Evolutionary conservation across 176 grass and related monocot species (phyloP), one percentile per base, ranked within the genome.

Genomic region (Hordeum marinum): DNA sequence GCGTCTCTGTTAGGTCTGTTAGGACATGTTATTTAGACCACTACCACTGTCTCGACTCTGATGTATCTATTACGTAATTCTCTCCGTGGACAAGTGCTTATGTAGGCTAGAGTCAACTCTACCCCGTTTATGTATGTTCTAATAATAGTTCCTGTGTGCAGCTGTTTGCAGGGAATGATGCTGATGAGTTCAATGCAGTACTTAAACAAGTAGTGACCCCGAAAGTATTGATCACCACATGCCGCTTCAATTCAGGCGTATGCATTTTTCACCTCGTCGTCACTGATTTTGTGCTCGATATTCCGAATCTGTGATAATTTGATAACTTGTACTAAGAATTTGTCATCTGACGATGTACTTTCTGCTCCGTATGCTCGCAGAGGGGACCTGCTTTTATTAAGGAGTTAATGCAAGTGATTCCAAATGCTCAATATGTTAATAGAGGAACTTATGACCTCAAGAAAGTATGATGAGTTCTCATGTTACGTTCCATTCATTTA

Each of bases 391-490:
- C 85, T 55, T 96, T 99, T 69, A 92, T 95, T 32, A 80, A 99
- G 50, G 93, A 94, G 86, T 82, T 96, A 62, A 85, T 94, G 42
- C 89, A 91, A 82, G 90, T 95, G 60, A 96, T 98, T 75, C 96
- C 96, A 3, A 94, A 96, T 88, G 85, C 90, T n/a, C 86, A 90
- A 76, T 95, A 80, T 59, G 84, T 83, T 82, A 89, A 94, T 83
- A 99, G 96, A 81, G 96, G 96, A 82, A 99, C 93, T 37, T 92
- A 96, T 70, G 96, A 99, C 76, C 91, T 99, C 65, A 99, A 99
- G 87, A 99, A 96, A 89, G 93, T 99, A 91, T 69, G 80, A 0
- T 18, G n/a, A 12, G 17, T 58, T 66, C 35, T 35, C 21, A 72
- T 14, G 21, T 73, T 13, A 45, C 0, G 60, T 67, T 76, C 17